Base-by-base conservation (phyloP, 306 rosid species). In the Abrus pulchellus region DNA sequence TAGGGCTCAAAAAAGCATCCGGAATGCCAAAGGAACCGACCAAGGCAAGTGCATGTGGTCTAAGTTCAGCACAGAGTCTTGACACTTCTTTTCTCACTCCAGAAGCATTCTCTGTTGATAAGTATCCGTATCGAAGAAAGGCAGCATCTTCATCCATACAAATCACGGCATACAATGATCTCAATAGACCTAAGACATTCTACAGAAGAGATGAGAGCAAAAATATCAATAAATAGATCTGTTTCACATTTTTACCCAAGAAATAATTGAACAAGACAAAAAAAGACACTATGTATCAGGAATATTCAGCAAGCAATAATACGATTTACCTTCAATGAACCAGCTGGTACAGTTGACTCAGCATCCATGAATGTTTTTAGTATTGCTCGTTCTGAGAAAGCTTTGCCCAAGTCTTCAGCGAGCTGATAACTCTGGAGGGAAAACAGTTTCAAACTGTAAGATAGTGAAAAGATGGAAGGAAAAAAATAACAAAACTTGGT, bases 11-110 rank as follows among this genome's bases (percentile, higher is more conserved):
- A 54, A 93, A 94, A 2, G 97, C 97, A 64, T 91, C 94, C 5
- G 99, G 99, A 75, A 93, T 93, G 75, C 99, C 99, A 8, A 93
- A 93, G 68, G 99, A 94, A 75, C 88, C 88, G 76, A 94, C 99
- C 83, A 94, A 70, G 32, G 97, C 94, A 43, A 94, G 93, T 45
- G 97, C 97, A 85, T 90, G 94, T 0, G 92, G 97, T 48, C 97
- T 87, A 69, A 94, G 83, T 82, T 94, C 97, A 41, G 88, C 59
- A 54, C 94, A 94, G 3, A 90, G 93, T 82, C 83, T 86, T 47
- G 85, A 83, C 84, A 91, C 94, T 84, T 94, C 97, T 84, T 85
- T 92, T 87, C 97, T 90, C 57, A 93, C 86, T 2, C 85, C 87
- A 77, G 89, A 83, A 72, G 85, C 90, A 32, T 93, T 87, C 14